Evolutionary conservation across 2,329 filamentous ascomycete species (phyloP), one percentile per base, ranked within the genome.

Genomic region (Orbilia oligospora): DNA sequence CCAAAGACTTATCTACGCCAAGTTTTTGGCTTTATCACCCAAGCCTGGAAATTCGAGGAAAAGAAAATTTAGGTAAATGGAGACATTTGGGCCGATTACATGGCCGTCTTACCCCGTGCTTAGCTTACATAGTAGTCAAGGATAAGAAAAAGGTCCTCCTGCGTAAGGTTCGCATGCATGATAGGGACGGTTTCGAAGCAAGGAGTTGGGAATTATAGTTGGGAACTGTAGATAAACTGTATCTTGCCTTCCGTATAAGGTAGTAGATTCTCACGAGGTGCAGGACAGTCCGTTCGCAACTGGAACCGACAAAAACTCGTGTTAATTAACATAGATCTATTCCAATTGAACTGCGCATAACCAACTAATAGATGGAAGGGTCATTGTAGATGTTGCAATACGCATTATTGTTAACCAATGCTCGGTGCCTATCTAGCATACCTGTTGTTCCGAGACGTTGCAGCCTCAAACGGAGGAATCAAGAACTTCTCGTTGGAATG

Each of bases 381-480:
- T 48, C 27, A 5, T 51, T n/a, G 24, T 58, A 41, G 36, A 44
- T 49, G 27, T 38, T 41, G 61, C 22, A 46, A 76, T 76, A 76
- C 58, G 46, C 72, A 56, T 63, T 38, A 56, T 63, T 38, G 56
- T 53, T 51, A n/a, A 46, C 61, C 65, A 67, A 55, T 68, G 14
- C 44, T 58, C 67, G 67, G 44, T 77, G 67, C 41, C 58, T 71
- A 71, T 68, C 67, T 38, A 69, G 58, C 24, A 61, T 61, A 30
- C 55, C 27, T 67, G 61, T 71, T 46, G 66, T 53, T 44, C 8
- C 38, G 16, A 16, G 46, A 56, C 55, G 65, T 58, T 53, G 61
- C 73, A 77, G 63, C 73, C 67, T 77, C 73, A 71, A 71, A 77
- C 73, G 27, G 12, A 51, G 67, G 73, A 71, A 77, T 77, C 61